Evolutionary conservation across 345 rosid species (phyloP), one percentile per base, ranked within the genome.

Genomic region (Heritiera fomes): DNA sequence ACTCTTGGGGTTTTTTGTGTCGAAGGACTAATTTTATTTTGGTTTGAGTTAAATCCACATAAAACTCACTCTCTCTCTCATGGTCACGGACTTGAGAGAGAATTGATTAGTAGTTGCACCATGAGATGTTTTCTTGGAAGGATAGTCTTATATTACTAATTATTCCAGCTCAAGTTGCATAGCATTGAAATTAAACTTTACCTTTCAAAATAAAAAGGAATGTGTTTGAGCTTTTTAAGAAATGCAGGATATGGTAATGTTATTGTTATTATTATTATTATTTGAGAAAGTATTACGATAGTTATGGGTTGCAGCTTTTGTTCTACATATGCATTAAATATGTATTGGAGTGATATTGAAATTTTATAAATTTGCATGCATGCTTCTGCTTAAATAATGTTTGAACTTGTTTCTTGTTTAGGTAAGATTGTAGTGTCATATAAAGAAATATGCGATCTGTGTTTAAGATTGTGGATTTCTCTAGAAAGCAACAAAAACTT

Each of bases 381-480:
- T 45, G 45, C 78, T 43, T 38, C 17, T 61, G 60, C n/a, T 32
- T 32, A 15, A 61, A 15, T 62, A 28, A 49, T 64, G 10, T 7
- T 64, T n/a, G 53, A 53, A 60, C 20, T 34, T 71, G 5, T 58
- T 46, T 78, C 23, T 46, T 4, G 17, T 70, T 60, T 17, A 69
- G 8, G 6, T 56, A 28, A 8, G 41, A 23, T 18, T 67, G n/a
- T 75, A 9, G 46, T 34, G 56, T 63, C 76, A 41, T 61, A 38
- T 68, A 60, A 13, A 41, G 72, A 76, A 75, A 75, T 30, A 60
- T 28, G 52, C 3, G 7, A 62, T 41, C 50, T 70, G 43, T 52
- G 46, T 66, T 67, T 32, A 77, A 53, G 30, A 66, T 41, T 50
- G 65, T 59, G 13, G 40, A 43, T 7, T 62, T 34, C 9, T 63